These are phyloP conservation scores for Vigna nakashimae DNA, from an alignment of 306 rosid species.

Conservation along the genomic window DNA sequence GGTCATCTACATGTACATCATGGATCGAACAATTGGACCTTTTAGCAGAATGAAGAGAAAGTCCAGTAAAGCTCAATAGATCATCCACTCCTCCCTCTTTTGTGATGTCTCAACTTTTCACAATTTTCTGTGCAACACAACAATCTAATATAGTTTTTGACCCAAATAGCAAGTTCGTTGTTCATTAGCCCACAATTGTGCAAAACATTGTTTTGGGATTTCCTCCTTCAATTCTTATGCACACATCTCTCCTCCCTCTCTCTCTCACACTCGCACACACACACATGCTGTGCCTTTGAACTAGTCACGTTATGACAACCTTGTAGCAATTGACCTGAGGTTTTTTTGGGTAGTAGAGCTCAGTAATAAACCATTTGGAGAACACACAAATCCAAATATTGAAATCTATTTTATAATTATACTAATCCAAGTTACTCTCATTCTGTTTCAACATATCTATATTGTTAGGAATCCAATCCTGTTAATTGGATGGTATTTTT, in stretches of 20 bases:
- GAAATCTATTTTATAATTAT: too few relatives aligned
- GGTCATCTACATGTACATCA: slow-evolving; percentile 81
- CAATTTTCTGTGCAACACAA: slow-evolving; percentile 32
- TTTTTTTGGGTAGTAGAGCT: too few relatives aligned
- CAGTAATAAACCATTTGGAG: too few relatives aligned
- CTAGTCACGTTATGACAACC: neutral
- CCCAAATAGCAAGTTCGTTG: slow-evolving; percentile 37
- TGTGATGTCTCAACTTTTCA: slow-evolving; percentile 30
- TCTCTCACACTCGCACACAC: neutral
- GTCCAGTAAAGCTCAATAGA: slow-evolving; percentile 62
- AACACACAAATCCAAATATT: too few relatives aligned
- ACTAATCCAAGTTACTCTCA: too few relatives aligned
- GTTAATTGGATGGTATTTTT: too few relatives aligned
- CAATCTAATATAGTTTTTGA: slow-evolving; percentile 46
- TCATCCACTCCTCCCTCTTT: neutral
- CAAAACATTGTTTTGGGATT: slow-evolving; percentile 12
- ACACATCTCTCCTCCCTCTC: neutral
- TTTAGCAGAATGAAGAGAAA: slow-evolving; percentile 92
- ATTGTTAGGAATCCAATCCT: too few relatives aligned
- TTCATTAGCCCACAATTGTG: slow-evolving; percentile 38
- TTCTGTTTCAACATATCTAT: too few relatives aligned
- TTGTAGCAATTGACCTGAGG: too few relatives aligned
- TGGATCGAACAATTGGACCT: slow-evolving; percentile 87
- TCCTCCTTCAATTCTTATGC: neutral
- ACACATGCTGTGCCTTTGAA: neutral